Percentiles rank a stretch among this genome's conserved stretches.
These are phyloP conservation scores for Hypoxylon fuscum DNA, from an alignment of 495 filamentous ascomycete genomes.

Conservation along the genomic window DNA sequence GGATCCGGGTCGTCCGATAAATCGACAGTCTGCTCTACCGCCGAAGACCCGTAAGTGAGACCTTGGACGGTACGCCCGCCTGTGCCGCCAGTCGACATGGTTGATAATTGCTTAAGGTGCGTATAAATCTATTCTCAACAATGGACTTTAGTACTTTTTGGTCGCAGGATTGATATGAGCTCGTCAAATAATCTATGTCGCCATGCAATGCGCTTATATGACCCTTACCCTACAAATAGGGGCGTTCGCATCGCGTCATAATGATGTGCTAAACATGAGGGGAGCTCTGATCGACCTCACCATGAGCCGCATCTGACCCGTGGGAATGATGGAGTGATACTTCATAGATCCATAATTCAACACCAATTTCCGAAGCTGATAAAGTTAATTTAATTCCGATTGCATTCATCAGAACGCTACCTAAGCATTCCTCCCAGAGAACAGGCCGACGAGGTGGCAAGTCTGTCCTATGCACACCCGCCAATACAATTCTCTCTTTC, in stretches of 20 bases:
- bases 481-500: no score
- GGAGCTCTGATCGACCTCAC: constrained; percentile 4
- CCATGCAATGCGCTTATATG: not conserved
- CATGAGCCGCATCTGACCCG: not conserved
- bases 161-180: not conserved
- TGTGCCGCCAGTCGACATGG: constrained; percentile 36
- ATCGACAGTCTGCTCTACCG: constrained; percentile 16
- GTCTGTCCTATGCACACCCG: no score
- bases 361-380: not conserved
- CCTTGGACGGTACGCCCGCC: constrained; percentile 22
- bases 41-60: constrained; percentile 13
- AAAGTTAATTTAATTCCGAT: not conserved
- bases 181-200: not conserved
- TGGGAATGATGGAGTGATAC: constrained; percentile 12
- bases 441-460: no score
- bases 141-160: not conserved
- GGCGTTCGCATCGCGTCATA: constrained; percentile 26
- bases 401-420: no score
- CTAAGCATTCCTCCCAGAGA: no score
- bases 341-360: constrained; percentile 9
- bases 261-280: constrained; percentile 17
- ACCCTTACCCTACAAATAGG: not conserved
- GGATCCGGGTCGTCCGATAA: constrained; percentile 34
- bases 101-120: constrained; percentile 1
- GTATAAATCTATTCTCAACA: not conserved